Base-by-base conservation (phyloP, 176 grass and related monocot species). In the Stipa capillata region DNA sequence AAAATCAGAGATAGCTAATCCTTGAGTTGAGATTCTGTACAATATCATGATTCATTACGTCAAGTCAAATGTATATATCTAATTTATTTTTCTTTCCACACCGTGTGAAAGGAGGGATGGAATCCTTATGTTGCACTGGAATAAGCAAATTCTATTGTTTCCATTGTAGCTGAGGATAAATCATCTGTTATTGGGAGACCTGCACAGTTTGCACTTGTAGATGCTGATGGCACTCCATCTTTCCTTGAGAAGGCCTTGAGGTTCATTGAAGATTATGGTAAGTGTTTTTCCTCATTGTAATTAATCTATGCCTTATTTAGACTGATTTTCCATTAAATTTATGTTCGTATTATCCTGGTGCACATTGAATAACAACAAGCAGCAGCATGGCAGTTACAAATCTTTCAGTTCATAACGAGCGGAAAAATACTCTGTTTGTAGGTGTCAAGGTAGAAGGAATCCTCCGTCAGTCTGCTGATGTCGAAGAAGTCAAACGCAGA, bases 401-500 rank as follows among this genome's bases (percentile, higher is more conserved):
- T 50, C 28, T 71, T 44, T 4, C 47, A 37, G 55, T 72, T 83
- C 29, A 72, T 72, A 39, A 83, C 2, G 31, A 65, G 54, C 40
- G 11, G 5, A 72, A 86, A 56, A 44, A 57, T 24, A 57, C 14
- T 48, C 61, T 80, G 37, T 84, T 45, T 89, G 36, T 83, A 99
- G 96, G 96, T 69, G 72, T 89, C 74, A 99, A 99, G 85, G 90
- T 95, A 78, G 96, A 99, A 91, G 96, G 96, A 55, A 86, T 99
- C 64, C 85, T 99, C 51, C 86, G 96, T 33, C 96, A 99, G 73
- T 99, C 96, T 82, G 96, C 96, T 90, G 96, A 99, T 75, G 96
- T 99, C 79, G 96, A 99, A 99, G 96, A 99, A 89, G 96, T 99
- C 73, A 89, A 95, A 74, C 83, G 88, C 58, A 91, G 96, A 91